Conservation (phyloP, 2,329 filamentous ascomycete species). For the Colletotrichum spinosum region DNA sequence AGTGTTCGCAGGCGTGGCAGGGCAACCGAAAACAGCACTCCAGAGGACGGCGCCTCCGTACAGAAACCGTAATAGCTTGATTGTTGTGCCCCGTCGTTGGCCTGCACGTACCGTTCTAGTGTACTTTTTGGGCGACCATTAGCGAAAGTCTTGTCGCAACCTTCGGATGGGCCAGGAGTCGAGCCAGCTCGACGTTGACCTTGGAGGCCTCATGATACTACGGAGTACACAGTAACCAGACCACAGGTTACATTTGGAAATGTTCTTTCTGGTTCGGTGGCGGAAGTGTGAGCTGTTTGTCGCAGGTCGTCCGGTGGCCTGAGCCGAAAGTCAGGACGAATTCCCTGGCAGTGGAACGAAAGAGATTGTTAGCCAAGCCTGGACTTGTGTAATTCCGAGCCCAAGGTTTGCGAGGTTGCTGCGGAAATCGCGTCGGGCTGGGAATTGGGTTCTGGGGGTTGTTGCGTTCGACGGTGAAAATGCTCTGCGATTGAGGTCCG, state of each 20-base stretch:
- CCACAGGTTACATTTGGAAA: too few relatives aligned
- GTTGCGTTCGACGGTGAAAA: conserved; percentile 11
- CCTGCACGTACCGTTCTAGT: background rate
- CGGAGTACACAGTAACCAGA: too few relatives aligned
- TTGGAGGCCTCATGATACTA: too few relatives aligned
- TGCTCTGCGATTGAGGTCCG: conserved; percentile 10
- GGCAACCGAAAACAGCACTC: conserved; percentile 33
- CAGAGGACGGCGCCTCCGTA: background rate
- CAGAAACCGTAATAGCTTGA: too few relatives aligned
- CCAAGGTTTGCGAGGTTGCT: conserved; percentile 26
- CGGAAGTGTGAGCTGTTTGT: conserved; percentile 29
- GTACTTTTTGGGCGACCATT: background rate
- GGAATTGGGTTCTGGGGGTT: conserved; percentile 22
- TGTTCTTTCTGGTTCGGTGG: background rate
- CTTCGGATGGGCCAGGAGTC: conserved; percentile 20
- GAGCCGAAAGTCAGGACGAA: conserved; percentile 33
- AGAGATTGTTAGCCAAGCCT: conserved; percentile 23
- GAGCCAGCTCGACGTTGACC: conserved; percentile 12
- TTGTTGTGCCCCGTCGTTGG: background rate
- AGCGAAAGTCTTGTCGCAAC: too few relatives aligned
- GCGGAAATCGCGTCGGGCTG: conserved; percentile 22
- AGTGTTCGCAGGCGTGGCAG: background rate
- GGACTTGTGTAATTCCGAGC: conserved; percentile 12
- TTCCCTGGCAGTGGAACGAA: conserved; percentile 33
- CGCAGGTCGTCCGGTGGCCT: conserved; percentile 30